A percentile compares a stretch with the other conserved stretches of the same genome.
Evolutionary conservation across 2,329 filamentous ascomycete genomes (phyloP).

Genomic region (Mycosphaerella sp.): DNA sequence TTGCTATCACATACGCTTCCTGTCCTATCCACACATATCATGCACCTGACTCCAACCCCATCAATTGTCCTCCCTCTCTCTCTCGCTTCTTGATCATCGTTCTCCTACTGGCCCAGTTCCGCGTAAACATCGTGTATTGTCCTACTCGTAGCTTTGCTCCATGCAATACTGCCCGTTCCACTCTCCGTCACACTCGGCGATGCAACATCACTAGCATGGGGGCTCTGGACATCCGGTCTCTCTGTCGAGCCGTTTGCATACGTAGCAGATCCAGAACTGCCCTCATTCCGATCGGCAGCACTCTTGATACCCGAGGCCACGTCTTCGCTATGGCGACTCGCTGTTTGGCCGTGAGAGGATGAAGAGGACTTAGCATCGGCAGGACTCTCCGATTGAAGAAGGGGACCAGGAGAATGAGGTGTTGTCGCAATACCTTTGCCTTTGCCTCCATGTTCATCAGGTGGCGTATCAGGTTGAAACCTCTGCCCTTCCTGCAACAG

Average conservation of each 20-base stretch:
- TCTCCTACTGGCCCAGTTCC: conserved; percentile 9
- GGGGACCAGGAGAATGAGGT: too few relatives aligned
- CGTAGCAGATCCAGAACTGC: neutral
- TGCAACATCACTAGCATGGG: neutral
- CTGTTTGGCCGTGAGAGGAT: too few relatives aligned
- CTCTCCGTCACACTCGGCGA: neutral
- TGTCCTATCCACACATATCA: too few relatives aligned
- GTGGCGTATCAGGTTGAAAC: neutral
- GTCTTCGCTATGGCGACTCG: too few relatives aligned
- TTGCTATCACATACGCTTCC: too few relatives aligned
- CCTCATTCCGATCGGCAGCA: neutral
- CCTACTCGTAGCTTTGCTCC: conserved; percentile 3
- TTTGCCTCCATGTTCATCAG: neutral
- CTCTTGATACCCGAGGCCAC: too few relatives aligned
- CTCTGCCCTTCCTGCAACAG: conserved; percentile 38
- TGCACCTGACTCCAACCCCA: too few relatives aligned
- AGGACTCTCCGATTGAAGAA: too few relatives aligned
- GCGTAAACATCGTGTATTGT: conserved; percentile 17
- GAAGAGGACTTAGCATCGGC: too few relatives aligned
- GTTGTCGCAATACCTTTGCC: neutral
- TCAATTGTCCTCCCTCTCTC: too few relatives aligned
- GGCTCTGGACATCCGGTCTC: neutral
- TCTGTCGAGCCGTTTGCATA: neutral
- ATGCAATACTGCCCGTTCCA: neutral
- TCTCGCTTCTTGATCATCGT: too few relatives aligned